phyloP scores from a whole-genome alignment of 306 rosid species.

The Biancaea sappan region DNA sequence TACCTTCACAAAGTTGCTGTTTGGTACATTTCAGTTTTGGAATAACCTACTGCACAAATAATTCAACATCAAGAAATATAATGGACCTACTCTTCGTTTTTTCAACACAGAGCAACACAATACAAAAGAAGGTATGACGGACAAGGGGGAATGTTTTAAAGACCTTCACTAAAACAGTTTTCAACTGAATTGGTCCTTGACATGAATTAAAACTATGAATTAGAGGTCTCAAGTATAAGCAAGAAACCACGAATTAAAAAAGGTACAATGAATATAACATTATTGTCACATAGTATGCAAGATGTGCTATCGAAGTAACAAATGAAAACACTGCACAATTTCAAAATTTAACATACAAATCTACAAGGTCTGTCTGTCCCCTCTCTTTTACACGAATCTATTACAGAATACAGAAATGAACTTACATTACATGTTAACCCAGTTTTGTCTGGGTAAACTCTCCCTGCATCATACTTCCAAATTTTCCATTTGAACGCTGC shows the following conservation, averaged over 20 bases:
- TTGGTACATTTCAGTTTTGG: no score
- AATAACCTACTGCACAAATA: neutral
- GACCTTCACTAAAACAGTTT: no score
- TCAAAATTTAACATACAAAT: constrained; percentile 34
- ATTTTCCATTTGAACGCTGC: constrained; percentile 93
- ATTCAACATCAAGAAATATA: neutral
- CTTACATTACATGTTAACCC: constrained; percentile 52
- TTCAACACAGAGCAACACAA: neutral
- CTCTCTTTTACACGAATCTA: constrained; percentile 36
- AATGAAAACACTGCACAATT: constrained; percentile 13
- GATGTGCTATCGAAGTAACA: constrained; percentile 9
- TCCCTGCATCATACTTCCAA: constrained; percentile 60
- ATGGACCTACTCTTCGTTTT: neutral
- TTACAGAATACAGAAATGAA: constrained; percentile 31
- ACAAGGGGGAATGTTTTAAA: no score
- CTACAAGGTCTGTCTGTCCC: constrained; percentile 14
- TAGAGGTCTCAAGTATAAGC: neutral
- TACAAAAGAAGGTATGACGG: neutral
- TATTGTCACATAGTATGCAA: neutral
- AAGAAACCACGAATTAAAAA: neutral
- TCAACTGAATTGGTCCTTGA: no score
- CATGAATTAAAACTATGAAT: neutral
- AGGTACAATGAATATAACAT: constrained; percentile 1
- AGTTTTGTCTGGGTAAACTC: neutral
- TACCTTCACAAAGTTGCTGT: no score